Percentiles rank a stretch among this genome's conserved stretches.
phyloP scores from a whole-genome alignment of 768 basidiomycete genomes.

The Panellus pusillus region DNA sequence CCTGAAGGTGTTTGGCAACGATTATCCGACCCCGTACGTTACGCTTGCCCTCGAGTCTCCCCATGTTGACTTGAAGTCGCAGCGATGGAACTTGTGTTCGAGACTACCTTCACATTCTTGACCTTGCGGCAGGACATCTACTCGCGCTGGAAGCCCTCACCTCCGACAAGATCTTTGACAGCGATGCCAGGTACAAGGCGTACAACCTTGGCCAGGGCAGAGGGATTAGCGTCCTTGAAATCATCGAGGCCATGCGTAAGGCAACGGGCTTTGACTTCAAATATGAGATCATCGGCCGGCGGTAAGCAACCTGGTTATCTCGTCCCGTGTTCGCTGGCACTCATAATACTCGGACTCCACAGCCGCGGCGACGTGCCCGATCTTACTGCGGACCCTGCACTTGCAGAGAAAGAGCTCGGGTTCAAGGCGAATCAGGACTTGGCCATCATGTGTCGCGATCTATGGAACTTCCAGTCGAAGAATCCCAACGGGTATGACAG shows the following conservation, averaged over 20 bases:
- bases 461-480: slow-evolving; percentile 99
- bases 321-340: slow-evolving; percentile 1
- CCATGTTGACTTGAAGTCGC: slow-evolving; percentile 2
- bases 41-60: not conserved
- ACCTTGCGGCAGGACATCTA: slow-evolving; percentile 92
- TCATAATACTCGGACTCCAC: slow-evolving; percentile 19
- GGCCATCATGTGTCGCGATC: slow-evolving; percentile 91
- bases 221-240: slow-evolving; percentile 91
- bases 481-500: slow-evolving; percentile 76
- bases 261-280: slow-evolving; percentile 87
- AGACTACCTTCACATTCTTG: slow-evolving; percentile 91
- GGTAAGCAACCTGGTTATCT: slow-evolving; percentile 50
- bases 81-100: slow-evolving; percentile 98
- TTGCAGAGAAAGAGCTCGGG: slow-evolving; percentile 91
- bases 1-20: slow-evolving; percentile 90
- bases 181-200: slow-evolving; percentile 74
- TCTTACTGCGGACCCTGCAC: slow-evolving; percentile 87
- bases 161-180: slow-evolving; percentile 56
- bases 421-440: slow-evolving; percentile 83
- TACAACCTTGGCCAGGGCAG: slow-evolving; percentile 96
- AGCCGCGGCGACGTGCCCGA: slow-evolving; percentile 96
- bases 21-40: slow-evolving; percentile 89
- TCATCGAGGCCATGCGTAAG: slow-evolving; percentile 91
- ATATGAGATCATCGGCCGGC: slow-evolving; percentile 85
- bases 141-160: slow-evolving; percentile 84